Conservation (phyloP, 1,284 basidiomycete genomes). For the Rhodotorula mucilaginosa region DNA sequence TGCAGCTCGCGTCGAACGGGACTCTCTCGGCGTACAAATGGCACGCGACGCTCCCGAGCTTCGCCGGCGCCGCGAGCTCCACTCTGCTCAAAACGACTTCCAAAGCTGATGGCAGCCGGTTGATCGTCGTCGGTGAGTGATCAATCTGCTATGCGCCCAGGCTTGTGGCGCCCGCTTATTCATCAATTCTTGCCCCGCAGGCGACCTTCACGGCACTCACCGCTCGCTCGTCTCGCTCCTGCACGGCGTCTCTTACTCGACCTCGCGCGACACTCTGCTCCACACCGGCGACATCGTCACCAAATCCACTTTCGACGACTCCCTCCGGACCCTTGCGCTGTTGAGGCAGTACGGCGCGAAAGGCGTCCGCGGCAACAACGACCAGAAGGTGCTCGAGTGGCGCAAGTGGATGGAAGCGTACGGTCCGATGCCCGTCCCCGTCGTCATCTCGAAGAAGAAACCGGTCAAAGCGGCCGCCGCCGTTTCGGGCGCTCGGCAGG, state of each 20-base stretch:
- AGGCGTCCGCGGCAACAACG: conserved; percentile 86
- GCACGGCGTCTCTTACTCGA: conserved; percentile 60
- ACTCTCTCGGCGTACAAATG: conserved; percentile 29
- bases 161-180: neutral
- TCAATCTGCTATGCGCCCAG: neutral
- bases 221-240: conserved; percentile 57
- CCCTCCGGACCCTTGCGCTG: conserved; percentile 62
- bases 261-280: conserved; percentile 64
- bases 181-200: conserved; percentile 51
- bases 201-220: conserved; percentile 81
- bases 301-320: conserved; percentile 59
- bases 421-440: conserved; percentile 16
- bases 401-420: conserved; percentile 64
- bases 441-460: no score
- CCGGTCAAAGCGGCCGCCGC: neutral
- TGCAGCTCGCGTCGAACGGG: conserved; percentile 19
- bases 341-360: conserved; percentile 55
- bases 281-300: conserved; percentile 77
- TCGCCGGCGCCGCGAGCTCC: conserved; percentile 2
- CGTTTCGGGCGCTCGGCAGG: no score
- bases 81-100: neutral
- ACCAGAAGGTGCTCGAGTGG: conserved; percentile 84
- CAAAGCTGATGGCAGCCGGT: conserved; percentile 18
- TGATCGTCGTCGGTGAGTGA: conserved; percentile 41
- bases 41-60: conserved; percentile 25